Evolutionary conservation across 2,329 filamentous ascomycete genomes (phyloP), one percentile per base, ranked within the genome.

Genomic region (Exophiala sp.): DNA sequence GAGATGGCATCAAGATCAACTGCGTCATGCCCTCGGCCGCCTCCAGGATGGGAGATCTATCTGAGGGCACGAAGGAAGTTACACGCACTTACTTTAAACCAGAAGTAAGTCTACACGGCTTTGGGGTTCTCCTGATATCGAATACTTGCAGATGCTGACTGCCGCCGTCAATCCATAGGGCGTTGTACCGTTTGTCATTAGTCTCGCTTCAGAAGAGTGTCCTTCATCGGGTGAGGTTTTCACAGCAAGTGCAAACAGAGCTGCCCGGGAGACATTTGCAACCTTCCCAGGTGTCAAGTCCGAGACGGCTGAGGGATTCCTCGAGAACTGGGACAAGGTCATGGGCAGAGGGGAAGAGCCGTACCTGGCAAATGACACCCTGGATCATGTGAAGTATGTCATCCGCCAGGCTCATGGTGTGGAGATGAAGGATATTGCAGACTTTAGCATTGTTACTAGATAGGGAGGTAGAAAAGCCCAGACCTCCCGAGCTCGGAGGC

Each of bases 381-480:
- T 53, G 1, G 50, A 53, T 22, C 50, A 53, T 10, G 50, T 53
- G 21, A 48, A 53, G 18, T 53, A 48, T 44, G 27, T 48, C n/a
- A 29, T 53, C 13, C 45, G 50, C 2, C 7, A 42, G n/a, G 50
- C 46, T 10, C 32, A 48, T 34, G 50, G 50, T 7, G n/a, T 21
- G n/a, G 50, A 53, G 19, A 53, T 53, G 50, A 34, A 53, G 16
- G 50, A 53, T 42, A 45, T 53, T n/a, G 14, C 50, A 24, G 46
- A 48, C 2, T 53, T 53, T 40, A 41, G 47, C n/a, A n/a, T n/a
- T n/a, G n/a, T n/a, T n/a, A n/a, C n/a, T n/a, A n/a, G n/a, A n/a
- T n/a, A n/a, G n/a, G n/a, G n/a, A n/a, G n/a, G n/a, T n/a, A n/a
- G n/a, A n/a, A n/a, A n/a, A n/a, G n/a, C n/a, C n/a, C n/a, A n/a